These are phyloP conservation scores for Mikania micrantha DNA, from an alignment of 129 eudicot genomes.

Conservation along the genomic window DNA sequence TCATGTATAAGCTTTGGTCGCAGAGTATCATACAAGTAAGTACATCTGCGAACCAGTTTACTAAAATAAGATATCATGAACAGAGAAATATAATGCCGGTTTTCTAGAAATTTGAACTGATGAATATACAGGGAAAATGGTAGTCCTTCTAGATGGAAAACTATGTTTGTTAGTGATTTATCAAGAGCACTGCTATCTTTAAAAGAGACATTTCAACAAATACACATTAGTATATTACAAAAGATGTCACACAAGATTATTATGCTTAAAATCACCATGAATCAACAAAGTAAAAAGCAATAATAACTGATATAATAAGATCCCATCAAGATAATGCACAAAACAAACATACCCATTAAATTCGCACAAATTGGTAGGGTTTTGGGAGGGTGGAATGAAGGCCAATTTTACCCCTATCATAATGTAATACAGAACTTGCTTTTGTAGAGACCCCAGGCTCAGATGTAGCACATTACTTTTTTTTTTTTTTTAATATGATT, in stretches of 20 bases:
- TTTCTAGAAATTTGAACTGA: not conserved
- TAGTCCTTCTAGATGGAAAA: not conserved
- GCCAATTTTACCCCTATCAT: too few species aligned
- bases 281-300: not conserved
- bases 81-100: not conserved
- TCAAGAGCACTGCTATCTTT: not conserved
- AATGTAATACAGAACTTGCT: too few species aligned
- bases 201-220: not conserved
- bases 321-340: not conserved
- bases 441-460: too few species aligned
- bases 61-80: not conserved
- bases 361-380: too few species aligned
- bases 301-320: not conserved
- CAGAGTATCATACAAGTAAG: conserved; percentile 77
- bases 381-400: too few species aligned
- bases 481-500: too few species aligned
- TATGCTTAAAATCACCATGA: not conserved
- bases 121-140: conserved; percentile 4
- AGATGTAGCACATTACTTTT: too few species aligned
- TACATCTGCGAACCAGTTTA: conserved; percentile 63
- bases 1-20: conserved; percentile 94
- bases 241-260: not conserved
- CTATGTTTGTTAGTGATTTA: not conserved
- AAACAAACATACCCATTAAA: too few species aligned
- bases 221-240: not conserved